A percentile compares a stretch with the other conserved stretches of the same genome.
Conservation (phyloP, 176 grass and related monocot species). For the Alloteropsis semialata region DNA sequence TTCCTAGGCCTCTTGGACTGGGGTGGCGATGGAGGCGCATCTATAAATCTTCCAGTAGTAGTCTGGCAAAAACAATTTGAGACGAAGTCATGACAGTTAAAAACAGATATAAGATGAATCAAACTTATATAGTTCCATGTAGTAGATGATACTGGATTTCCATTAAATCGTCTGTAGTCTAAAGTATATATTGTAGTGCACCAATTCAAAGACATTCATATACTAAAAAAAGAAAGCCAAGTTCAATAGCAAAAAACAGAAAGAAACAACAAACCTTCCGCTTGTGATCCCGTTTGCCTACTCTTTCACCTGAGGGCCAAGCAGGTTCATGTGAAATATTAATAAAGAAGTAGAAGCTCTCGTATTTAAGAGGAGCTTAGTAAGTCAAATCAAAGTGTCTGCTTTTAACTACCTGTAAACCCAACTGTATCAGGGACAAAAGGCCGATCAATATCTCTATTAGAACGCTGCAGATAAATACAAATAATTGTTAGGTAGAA, state of each 20-base stretch:
- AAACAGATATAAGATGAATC: background rate
- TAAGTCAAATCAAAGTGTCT: background rate
- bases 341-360: background rate
- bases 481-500: conserved; percentile 28
- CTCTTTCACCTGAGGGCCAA: conserved; percentile 70
- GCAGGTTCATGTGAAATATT: conserved; percentile 16
- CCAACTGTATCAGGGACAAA: conserved; percentile 64
- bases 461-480: conserved; percentile 65
- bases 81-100: background rate
- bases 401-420: conserved; percentile 71
- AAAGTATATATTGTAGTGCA: background rate
- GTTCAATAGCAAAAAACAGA: background rate
- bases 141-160: background rate
- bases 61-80: conserved; percentile 41
- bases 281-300: conserved; percentile 87
- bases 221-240: conserved; percentile 1
- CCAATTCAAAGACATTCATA: background rate
- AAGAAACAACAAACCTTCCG: conserved; percentile 70
- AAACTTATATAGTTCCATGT: conserved; percentile 2
- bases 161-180: background rate
- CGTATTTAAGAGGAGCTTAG: background rate
- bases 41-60: conserved; percentile 70
- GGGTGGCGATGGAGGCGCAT: conserved; percentile 76
- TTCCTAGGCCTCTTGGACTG: conserved; percentile 90
- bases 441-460: conserved; percentile 75